Base-by-base conservation (phyloP, 1,139 yeast genomes). In the Yamadazyma dushanensis region DNA sequence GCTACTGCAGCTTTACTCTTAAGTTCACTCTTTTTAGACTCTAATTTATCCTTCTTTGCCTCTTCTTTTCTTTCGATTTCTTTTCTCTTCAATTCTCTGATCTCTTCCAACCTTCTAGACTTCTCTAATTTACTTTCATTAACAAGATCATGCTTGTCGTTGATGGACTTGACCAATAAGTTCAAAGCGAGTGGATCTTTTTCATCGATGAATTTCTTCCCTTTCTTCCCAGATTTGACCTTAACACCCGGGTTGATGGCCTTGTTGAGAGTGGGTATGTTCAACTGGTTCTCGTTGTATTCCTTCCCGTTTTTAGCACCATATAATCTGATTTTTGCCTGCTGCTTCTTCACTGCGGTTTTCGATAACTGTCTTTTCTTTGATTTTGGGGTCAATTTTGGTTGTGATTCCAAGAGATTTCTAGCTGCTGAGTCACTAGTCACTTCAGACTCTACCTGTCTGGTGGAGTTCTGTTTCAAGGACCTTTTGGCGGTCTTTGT, bases 81-180 rank as follows among this genome's bases (percentile, higher is more conserved):
- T 60, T 81, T 74, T 54, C 87, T 79, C 67, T 85, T 87, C 48
- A 88, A 70, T 35, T 87, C 96, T 54, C 98, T 74, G 45, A 92
- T 78, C 52, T 86, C 95, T 58, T 92, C 97, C 35, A 92, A 70
- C 58, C 95, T 82, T 53, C 88, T 77, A 2, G 95, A 82, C 56
- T 86, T 86, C 57, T 92, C 98, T 42, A 92, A 69, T 60, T 89
- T 90, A 49, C 95, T 84, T 53, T 94, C 96, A 51, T 85, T 83
- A n/a, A 79, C 77, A 34, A 78, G 74, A 50, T 90, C 97, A 47
- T 82, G 74, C 43, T 82, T 78, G 54, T 89, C 95, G 49, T 89
- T 88, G 35, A 92, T 89, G 21, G 84, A 78, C 50, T 79, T 81
- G 35, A 89, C 80, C 45, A 92, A 71, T 59, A 95, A 73, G 44